These are phyloP conservation scores for Pseudozyma pruni DNA, from an alignment of 1,284 basidiomycete genomes.

Conservation along the genomic window DNA sequence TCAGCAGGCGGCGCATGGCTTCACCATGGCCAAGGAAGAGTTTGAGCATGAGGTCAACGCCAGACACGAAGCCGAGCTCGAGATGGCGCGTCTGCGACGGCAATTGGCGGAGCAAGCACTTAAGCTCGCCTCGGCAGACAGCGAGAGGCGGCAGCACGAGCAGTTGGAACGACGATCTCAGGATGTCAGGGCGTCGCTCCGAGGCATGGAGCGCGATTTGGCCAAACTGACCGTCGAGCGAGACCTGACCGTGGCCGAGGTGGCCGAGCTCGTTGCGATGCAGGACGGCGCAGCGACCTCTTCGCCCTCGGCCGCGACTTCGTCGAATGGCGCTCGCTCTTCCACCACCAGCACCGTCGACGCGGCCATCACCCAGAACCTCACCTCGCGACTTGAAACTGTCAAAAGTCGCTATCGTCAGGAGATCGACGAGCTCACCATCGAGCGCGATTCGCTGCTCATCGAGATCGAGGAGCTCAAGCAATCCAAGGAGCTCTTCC, in stretches of 20 bases:
- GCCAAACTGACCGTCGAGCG: slow-evolving; percentile 87
- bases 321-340: slow-evolving; percentile 18
- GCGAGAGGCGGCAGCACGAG: slow-evolving; percentile 77
- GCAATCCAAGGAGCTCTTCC: slow-evolving; percentile 83
- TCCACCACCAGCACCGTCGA: slow-evolving; percentile 21
- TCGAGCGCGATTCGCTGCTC: slow-evolving; percentile 80
- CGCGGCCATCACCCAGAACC: slow-evolving; percentile 75
- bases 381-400: slow-evolving; percentile 86
- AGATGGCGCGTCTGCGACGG: slow-evolving; percentile 84
- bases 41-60: slow-evolving; percentile 89
- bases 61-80: slow-evolving; percentile 87
- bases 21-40: slow-evolving; percentile 89
- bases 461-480: slow-evolving; percentile 89
- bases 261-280: slow-evolving; percentile 83
- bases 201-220: slow-evolving; percentile 83
- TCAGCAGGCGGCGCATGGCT: slow-evolving; percentile 88
- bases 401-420: slow-evolving; percentile 87
- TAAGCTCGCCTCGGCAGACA: slow-evolving; percentile 82
- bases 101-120: slow-evolving; percentile 89
- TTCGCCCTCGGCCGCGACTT: slow-evolving; percentile 1
- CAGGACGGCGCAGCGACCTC: slow-evolving; percentile 71
- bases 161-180: slow-evolving; percentile 80
- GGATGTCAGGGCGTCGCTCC: slow-evolving; percentile 80
- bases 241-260: slow-evolving; percentile 89
- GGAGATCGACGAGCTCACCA: slow-evolving; percentile 84